Base-by-base conservation (phyloP, 2,329 filamentous ascomycete species). In the Aspergillus sp. region DNA sequence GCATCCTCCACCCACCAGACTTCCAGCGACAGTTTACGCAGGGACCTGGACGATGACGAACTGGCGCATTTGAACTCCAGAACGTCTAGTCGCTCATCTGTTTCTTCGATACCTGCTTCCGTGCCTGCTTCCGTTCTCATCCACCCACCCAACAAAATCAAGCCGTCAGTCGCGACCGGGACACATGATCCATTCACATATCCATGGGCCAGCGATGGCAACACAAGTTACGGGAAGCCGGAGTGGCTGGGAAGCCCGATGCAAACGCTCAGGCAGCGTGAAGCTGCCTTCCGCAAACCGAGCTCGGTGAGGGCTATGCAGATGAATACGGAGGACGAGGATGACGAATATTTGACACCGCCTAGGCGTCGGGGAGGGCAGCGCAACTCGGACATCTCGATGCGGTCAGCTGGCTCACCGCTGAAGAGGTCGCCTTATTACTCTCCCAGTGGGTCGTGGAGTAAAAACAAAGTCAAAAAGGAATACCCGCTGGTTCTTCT, bases 401-500 rank as follows among this genome's bases (percentile, higher is more conserved):
- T 54, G 26, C 48, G 53, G 1, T 63, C 59, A 2, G 42, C 50
- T 2, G 49, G 51, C 7, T 52, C 53, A 1, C 53, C 56, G 2
- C 48, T 51, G 13, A 58, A 52, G 35, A 44, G 52, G 24, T 58
- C 56, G 4, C 53, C 52, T 3, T 56, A 55, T 27, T 57, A 60
- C 30, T 60, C 56, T 1, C 48, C 56, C 1, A 50, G 46, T 19
- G 41, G 42, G 4, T 41, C 50, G 0, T 36, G 43, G 4, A 44
- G 39, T 27, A 60, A 51, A 16, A 45, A 52, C 8, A 68, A 53
- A 29, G 34, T 52, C 2, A 58, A 57, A 39, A 63, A 60, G 32
- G 68, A 73, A 38, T 67, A 67, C 36, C 75, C 75, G 0, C 61
- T 80, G 3, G 72, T 80, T 2, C 53, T 80, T 31, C 56, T 80